Evolutionary conservation across 306 rosid genomes (phyloP).

Genomic region (Urtica urens): DNA sequence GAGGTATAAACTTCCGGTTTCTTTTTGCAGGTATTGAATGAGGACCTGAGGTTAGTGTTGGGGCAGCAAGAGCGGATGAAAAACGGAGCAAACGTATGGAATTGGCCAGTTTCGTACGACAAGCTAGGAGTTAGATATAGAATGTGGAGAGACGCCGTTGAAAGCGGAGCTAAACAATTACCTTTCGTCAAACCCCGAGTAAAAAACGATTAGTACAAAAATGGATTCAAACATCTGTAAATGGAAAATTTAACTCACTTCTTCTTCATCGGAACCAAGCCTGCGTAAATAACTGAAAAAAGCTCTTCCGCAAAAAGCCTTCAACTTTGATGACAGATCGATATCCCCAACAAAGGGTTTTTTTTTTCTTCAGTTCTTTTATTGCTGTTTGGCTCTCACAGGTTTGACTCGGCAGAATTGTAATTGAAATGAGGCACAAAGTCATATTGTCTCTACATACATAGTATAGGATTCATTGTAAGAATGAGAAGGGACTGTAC

Average conservation of each 20-base stretch:
- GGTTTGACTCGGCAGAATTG: slow-evolving; percentile 36
- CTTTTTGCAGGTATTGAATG: slow-evolving; percentile 65
- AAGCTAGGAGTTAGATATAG: slow-evolving; percentile 86
- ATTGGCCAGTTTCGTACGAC: slow-evolving; percentile 74
- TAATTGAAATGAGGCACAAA: slow-evolving; percentile 32
- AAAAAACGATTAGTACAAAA: too few species aligned
- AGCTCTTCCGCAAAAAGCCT: slow-evolving; percentile 8
- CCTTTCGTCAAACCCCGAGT: slow-evolving; percentile 39
- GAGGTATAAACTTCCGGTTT: too few species aligned
- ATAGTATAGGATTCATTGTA: slow-evolving; percentile 20
- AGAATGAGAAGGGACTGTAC: slow-evolving; percentile 24
- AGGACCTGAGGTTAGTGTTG: slow-evolving; percentile 70
- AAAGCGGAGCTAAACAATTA: slow-evolving; percentile 46
- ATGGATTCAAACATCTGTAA: slow-evolving; percentile 5
- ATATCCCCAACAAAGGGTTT: too few species aligned
- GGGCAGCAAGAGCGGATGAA: slow-evolving; percentile 91
- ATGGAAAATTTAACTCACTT: slow-evolving; percentile 1
- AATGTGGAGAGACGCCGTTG: slow-evolving; percentile 78
- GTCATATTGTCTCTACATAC: slow-evolving; percentile 5
- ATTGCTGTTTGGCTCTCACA: slow-evolving; percentile 12
- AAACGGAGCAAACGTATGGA: slow-evolving; percentile 75
- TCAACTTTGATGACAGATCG: slow-evolving; percentile 1
- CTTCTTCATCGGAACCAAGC: slow-evolving; percentile 8
- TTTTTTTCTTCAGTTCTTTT: too few species aligned
- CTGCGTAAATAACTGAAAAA: slow-evolving; percentile 8